Evolutionary conservation across 2,329 filamentous ascomycete genomes (phyloP), one percentile per base, ranked within the genome.

Genomic region (Falciphora oryzae): DNA sequence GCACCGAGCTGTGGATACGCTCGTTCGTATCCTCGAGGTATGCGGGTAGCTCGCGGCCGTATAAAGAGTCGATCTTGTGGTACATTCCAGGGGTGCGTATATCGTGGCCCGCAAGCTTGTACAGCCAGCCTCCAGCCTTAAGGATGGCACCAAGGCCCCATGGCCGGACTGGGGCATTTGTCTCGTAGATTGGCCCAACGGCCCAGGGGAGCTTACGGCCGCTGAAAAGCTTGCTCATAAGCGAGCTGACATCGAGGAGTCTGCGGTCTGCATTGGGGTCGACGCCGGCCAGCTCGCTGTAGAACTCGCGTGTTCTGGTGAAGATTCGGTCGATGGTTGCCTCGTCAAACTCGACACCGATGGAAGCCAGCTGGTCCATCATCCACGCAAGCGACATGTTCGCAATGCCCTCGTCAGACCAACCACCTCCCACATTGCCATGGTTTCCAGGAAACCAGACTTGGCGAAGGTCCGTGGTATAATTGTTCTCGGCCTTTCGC

Each of bases 371-470:
- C 64, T 75, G 73, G 68, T 76, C 74, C 63, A 71, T 73, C 69
- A 76, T 75, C 74, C 81, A 80, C 13, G 75, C 75, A 65, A 77
- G 71, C 10, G 75, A 70, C 65, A 74, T 74, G 65, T 76, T 70
- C 62, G 74, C 72, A 16, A 76, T 68, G 22, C 79, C 80, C 66
- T 83, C 78, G 61, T 84, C 81, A 31, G 76, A 75, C 79, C 81
- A 85, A 0, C 83, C 83, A 0, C 83, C 83, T 2, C 83, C 83
- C 13, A 85, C 77, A 63, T 85, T 82, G 13, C 79, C 79, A 65
- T 85, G 83, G 64, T 79, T 79, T 1, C 83, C 83, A 0, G 82
- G 78, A 66, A 85, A 85, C 81, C 82, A 85, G 59, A 85, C 80
- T 66, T 85, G 82, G 61, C 79, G 78, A 38, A 70, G 69, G 63